Evolutionary conservation across 768 basidiomycete species (phyloP).

Genomic region (Serendipita sp.): DNA sequence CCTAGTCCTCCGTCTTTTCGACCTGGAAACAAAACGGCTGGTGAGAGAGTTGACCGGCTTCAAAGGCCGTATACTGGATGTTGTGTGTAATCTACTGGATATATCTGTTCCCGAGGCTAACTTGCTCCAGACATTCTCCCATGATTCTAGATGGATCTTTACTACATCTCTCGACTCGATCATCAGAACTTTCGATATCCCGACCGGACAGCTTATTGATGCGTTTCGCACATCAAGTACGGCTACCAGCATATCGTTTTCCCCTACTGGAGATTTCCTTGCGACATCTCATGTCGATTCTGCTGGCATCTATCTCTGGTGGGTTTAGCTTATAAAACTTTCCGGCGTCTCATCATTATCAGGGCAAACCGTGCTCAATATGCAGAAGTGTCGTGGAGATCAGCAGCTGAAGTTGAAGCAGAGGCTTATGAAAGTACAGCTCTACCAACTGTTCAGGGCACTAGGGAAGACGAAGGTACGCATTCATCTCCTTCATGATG

Average conservation of each 20-base stretch:
- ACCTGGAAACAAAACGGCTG: conserved; percentile 74
- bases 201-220: conserved; percentile 82
- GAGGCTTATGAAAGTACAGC: conserved; percentile 36
- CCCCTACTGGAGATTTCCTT: conserved; percentile 88
- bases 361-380: conserved; percentile 97
- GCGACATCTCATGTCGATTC: conserved; percentile 91
- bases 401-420: conserved; percentile 55
- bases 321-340: background rate
- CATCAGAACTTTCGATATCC: conserved; percentile 90
- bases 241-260: conserved; percentile 82
- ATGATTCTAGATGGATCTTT: conserved; percentile 89
- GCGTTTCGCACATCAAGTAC: conserved; percentile 77
- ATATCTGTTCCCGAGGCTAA: background rate
- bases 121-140: conserved; percentile 63
- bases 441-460: conserved; percentile 74
- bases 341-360: background rate
- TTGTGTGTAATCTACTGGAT: conserved; percentile 30
- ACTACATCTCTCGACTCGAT: conserved; percentile 76
- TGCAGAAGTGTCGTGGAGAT: conserved; percentile 63
- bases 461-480: conserved; percentile 64
- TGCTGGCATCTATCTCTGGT: conserved; percentile 93
- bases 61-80: conserved; percentile 70
- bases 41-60: conserved; percentile 84
- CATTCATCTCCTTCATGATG: background rate
- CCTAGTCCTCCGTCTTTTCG: conserved; percentile 65